A percentile compares a stretch with the other conserved stretches of the same genome.
These are phyloP conservation scores for Leishmania tropica DNA, from an alignment of 208 protist species.

Conservation along the genomic window DNA sequence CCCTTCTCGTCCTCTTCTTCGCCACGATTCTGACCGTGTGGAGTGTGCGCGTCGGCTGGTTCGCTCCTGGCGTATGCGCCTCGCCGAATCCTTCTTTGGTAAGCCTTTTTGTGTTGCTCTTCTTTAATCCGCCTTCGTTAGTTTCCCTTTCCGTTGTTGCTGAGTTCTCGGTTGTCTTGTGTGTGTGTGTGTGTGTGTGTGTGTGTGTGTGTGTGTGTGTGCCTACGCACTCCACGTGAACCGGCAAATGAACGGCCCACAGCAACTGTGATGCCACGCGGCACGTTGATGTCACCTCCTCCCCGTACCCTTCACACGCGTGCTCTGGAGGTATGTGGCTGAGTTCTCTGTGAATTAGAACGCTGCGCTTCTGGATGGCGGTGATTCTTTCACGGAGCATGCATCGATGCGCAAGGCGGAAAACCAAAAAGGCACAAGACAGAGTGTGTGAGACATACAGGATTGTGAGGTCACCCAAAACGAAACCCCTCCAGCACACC, in stretches of 20 bases:
- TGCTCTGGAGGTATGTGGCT: background rate
- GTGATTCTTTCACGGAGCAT: background rate
- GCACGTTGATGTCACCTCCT: background rate
- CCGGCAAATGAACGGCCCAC: background rate
- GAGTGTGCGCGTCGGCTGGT: background rate
- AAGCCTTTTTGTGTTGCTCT: background rate
- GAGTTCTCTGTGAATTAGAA: background rate
- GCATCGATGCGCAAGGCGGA: no score
- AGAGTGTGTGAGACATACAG: no score
- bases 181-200: background rate
- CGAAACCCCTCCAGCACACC: background rate
- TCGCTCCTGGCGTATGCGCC: background rate
- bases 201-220: background rate
- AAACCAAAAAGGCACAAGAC: no score
- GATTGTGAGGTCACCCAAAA: no score
- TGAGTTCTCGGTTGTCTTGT: background rate
- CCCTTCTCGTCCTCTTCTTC: background rate
- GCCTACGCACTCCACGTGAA: background rate
- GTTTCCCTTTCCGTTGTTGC: background rate
- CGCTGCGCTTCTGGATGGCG: background rate
- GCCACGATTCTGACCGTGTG: background rate
- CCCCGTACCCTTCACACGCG: background rate
- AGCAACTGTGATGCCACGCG: background rate
- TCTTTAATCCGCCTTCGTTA: background rate
- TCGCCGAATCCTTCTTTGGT: background rate